Conservation (phyloP, 495 filamentous ascomycete genomes). For the Oidiodendron maius region DNA sequence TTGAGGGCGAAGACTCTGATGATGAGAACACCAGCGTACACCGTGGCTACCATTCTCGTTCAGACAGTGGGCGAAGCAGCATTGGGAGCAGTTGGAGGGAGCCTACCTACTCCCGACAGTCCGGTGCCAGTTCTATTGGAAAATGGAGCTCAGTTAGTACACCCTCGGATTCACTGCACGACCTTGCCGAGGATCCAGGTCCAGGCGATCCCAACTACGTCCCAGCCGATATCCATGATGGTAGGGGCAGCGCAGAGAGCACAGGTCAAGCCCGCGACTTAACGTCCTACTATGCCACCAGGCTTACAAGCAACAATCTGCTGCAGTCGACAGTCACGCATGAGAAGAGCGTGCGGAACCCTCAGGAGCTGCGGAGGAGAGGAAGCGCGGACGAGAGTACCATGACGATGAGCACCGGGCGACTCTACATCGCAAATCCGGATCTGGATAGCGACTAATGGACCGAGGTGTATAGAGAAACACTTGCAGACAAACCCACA, state of each 20-base stretch:
- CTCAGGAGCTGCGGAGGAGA: conserved; percentile 71
- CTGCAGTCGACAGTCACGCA: conserved; percentile 46
- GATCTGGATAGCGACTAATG: conserved; percentile 58
- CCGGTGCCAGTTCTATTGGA: conserved; percentile 26
- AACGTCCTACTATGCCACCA: conserved; percentile 21
- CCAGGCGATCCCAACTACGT: conserved; percentile 26
- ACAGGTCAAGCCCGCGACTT: conserved; percentile 47
- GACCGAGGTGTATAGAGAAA: too few species aligned
- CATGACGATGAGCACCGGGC: conserved; percentile 70
- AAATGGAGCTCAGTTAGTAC: conserved; percentile 67
- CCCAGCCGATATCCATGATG: conserved; percentile 27
- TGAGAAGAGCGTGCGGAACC: conserved; percentile 61
- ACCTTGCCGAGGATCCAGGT: conserved; percentile 18
- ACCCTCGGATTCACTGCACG: conserved; percentile 35
- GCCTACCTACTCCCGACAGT: conserved; percentile 27
- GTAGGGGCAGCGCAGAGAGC: conserved; percentile 41
- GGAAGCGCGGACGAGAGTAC: conserved; percentile 94
- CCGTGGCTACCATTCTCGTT: conserved; percentile 58
- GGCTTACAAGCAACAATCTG: conserved; percentile 45
- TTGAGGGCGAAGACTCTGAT: conserved; percentile 77
- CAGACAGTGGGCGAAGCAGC: conserved; percentile 71
- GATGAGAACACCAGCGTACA: conserved; percentile 58
- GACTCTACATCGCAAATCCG: conserved; percentile 92
- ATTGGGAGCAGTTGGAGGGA: conserved; percentile 50
- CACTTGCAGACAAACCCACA: too few species aligned